These are phyloP conservation scores for Macrolepiota dolichaula DNA, from an alignment of 768 basidiomycete genomes.

Conservation along the genomic window DNA sequence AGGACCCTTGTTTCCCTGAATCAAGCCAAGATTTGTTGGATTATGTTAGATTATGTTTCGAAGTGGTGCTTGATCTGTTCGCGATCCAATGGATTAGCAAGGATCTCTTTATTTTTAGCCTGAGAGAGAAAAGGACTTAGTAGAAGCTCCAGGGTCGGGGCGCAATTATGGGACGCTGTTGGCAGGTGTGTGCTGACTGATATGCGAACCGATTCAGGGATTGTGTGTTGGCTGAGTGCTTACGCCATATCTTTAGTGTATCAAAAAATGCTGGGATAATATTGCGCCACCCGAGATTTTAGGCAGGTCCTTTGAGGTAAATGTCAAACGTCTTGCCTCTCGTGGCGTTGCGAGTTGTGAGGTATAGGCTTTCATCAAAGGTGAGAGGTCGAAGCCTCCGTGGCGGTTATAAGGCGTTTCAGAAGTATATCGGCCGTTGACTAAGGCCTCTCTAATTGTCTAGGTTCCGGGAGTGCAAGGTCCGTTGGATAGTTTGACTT, in stretches of 20 bases:
- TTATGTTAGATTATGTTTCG: too few species aligned
- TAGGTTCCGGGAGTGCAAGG: neutral
- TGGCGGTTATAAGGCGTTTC: neutral
- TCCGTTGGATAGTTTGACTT: too few species aligned
- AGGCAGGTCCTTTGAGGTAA: neutral
- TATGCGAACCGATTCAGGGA: too few species aligned
- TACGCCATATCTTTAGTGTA: neutral
- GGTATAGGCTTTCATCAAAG: neutral
- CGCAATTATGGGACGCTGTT: too few species aligned
- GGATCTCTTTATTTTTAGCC: neutral
- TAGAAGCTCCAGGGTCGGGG: too few species aligned
- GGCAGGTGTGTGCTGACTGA: too few species aligned
- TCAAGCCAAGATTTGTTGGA: too few species aligned
- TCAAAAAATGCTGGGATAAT: neutral
- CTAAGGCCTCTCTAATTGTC: neutral
- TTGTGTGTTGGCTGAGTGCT: neutral
- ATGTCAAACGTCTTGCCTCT: too few species aligned
- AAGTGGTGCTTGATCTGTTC: neutral
- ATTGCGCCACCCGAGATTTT: neutral
- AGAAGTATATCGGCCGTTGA: neutral
- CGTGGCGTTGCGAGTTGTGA: too few species aligned
- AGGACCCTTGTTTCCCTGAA: too few species aligned
- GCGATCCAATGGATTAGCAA: neutral
- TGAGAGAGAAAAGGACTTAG: neutral
- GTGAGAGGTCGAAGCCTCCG: neutral